phyloP scores from a whole-genome alignment of 2,329 filamentous ascomycete species.

The Penicillium sp. region DNA sequence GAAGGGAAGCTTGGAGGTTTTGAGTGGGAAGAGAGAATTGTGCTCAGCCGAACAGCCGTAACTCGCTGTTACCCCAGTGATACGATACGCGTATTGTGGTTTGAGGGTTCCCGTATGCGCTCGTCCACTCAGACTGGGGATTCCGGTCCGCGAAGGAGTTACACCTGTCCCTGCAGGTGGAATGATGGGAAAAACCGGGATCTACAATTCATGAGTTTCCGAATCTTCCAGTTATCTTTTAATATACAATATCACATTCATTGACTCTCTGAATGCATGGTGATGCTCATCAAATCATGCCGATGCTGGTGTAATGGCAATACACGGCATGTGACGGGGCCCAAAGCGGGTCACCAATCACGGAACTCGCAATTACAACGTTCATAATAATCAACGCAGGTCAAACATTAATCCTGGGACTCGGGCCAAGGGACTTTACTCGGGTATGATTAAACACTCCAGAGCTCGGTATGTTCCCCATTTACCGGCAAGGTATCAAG shows the following conservation, averaged over 20 bases:
- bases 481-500: neutral
- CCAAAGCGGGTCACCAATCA: conserved; percentile 23
- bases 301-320: conserved; percentile 17
- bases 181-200: neutral
- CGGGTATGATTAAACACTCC: neutral
- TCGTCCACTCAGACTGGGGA: neutral
- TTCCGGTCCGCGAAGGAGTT: neutral
- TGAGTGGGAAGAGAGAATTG: conserved; percentile 35
- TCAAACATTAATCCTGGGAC: neutral
- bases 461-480: neutral
- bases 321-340: conserved; percentile 28
- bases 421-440: conserved; percentile 1
- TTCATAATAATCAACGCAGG: neutral
- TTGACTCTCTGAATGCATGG: neutral
- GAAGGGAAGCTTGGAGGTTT: conserved; percentile 42
- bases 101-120: conserved; percentile 1
- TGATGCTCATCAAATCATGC: neutral
- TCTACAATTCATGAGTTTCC: neutral
- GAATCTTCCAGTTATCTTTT: neutral
- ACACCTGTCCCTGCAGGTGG: neutral
- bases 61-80: conserved; percentile 37
- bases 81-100: conserved; percentile 23
- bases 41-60: conserved; percentile 42
- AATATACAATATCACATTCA: neutral
- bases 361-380: conserved; percentile 18